Evolutionary conservation across 1,284 basidiomycete species (phyloP).

Genomic region (Tylopilus sp.): DNA sequence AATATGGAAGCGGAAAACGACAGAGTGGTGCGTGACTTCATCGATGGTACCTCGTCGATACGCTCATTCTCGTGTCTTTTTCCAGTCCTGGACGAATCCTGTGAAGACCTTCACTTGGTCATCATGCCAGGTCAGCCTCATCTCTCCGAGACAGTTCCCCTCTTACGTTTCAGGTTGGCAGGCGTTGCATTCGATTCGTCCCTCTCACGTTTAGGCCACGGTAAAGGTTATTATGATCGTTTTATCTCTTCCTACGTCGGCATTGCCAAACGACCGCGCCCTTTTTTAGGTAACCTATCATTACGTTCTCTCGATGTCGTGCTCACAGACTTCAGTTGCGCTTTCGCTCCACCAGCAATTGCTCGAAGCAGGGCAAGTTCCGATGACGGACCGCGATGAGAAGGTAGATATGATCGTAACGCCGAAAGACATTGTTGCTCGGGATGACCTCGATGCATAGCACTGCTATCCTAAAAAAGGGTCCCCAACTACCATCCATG

Average conservation of each 20-base stretch:
- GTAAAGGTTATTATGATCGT: conserved; percentile 77
- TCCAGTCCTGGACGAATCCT: conserved; percentile 43
- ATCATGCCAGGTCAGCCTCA: conserved; percentile 67
- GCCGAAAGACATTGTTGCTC: conserved; percentile 40
- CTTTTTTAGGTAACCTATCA: conserved; percentile 49
- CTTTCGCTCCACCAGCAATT: conserved; percentile 66
- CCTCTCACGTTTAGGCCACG: conserved; percentile 71
- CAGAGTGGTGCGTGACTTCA: conserved; percentile 45
- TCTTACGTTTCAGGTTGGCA: conserved; percentile 27
- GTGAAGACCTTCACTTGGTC: conserved; percentile 57
- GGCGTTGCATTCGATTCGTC: conserved; percentile 74
- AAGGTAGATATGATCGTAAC: conserved; percentile 63
- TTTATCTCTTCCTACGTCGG: conserved; percentile 58
- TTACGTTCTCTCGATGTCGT: conserved; percentile 8
- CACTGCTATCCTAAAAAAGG: conserved; percentile 2
- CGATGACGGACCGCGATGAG: conserved; percentile 61
- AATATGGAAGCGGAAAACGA: conserved; percentile 44
- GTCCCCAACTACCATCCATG: conserved; percentile 11
- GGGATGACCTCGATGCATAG: conserved; percentile 20
- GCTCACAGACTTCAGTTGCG: conserved; percentile 45
- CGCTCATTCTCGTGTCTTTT: conserved; percentile 4
- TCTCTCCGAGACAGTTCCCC: no score
- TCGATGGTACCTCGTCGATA: conserved; percentile 1
- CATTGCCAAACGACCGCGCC: conserved; percentile 38
- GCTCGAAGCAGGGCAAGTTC: conserved; percentile 50